phyloP scores from a whole-genome alignment of 2,329 filamentous ascomycete species.

The Colletotrichum sp. region DNA sequence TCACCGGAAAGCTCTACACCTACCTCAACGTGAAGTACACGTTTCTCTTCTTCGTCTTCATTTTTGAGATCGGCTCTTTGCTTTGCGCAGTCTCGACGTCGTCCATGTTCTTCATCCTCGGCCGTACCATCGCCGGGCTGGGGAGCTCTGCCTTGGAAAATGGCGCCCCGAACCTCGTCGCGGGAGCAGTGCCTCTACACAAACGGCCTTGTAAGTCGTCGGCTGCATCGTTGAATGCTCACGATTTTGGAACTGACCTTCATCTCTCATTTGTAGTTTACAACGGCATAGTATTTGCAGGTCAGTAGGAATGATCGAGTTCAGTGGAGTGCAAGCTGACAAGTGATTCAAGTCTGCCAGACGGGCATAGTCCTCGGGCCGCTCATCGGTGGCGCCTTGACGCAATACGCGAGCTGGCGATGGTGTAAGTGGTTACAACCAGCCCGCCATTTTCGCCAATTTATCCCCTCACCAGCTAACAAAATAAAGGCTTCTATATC shows the following conservation, averaged over 20 bases:
- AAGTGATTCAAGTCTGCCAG: neutral
- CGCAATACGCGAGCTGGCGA: neutral
- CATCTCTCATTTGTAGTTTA: neutral
- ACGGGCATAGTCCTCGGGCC: neutral
- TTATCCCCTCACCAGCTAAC: accelerated
- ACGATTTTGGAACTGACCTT: accelerated
- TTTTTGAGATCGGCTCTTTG: neutral
- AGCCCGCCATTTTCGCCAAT: neutral
- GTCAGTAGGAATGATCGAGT: accelerated
- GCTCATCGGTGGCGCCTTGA: neutral
- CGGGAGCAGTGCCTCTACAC: neutral
- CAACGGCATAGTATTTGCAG: neutral
- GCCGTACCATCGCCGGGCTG: neutral
- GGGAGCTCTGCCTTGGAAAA: neutral
- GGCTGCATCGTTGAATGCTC: accelerated
- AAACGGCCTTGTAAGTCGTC: neutral
- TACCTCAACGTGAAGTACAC: neutral
- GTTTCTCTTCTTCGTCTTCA: neutral
- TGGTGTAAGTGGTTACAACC: neutral
- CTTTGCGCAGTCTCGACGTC: neutral
- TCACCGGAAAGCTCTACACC: neutral
- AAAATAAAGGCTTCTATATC: neutral
- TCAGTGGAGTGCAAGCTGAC: accelerated
- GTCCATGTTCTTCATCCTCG: neutral
- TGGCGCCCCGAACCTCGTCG: neutral